Conservation (phyloP, 2,329 filamentous ascomycete species). For the Trichoderma cornu-damae region DNA sequence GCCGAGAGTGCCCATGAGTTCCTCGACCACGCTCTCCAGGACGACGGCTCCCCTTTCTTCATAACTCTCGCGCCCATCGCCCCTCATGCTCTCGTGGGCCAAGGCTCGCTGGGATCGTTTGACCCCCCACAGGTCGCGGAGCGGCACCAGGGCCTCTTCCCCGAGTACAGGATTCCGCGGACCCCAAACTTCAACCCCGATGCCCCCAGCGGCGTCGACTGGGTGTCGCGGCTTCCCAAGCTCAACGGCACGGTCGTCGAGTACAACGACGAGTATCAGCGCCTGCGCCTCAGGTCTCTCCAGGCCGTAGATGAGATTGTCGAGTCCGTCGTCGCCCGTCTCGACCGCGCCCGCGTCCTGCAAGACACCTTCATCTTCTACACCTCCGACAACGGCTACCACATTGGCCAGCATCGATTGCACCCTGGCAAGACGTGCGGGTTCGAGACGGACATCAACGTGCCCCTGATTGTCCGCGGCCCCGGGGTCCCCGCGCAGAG, state of each 20-base stretch:
- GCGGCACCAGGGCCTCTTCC: constrained; percentile 59
- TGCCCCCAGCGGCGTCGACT: constrained; percentile 39
- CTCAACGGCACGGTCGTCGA: constrained; percentile 40
- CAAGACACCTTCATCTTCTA: constrained; percentile 58
- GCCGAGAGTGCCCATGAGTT: constrained; percentile 55
- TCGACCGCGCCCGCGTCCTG: constrained; percentile 41
- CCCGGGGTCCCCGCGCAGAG: constrained; percentile 43
- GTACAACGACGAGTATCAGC: constrained; percentile 49
- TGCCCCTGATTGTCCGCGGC: constrained; percentile 53
- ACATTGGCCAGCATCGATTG: constrained; percentile 55
- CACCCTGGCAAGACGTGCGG: constrained; percentile 54
- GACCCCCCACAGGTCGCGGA: constrained; percentile 52
- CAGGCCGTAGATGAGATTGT: constrained; percentile 54
- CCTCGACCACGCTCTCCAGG: constrained; percentile 52
- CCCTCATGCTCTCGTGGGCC: constrained; percentile 52
- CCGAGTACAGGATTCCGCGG: constrained; percentile 54
- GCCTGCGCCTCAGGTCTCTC: constrained; percentile 46
- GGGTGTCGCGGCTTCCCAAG: constrained; percentile 40
- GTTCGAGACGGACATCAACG: constrained; percentile 55
- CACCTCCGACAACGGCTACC: constrained; percentile 56
- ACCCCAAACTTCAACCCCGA: constrained; percentile 63
- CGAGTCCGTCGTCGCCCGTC: constrained; percentile 37
- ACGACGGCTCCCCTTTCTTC: constrained; percentile 57
- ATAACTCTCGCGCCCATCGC: constrained; percentile 60
- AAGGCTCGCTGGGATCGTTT: constrained; percentile 27